Base-by-base conservation (phyloP, 108 stramenopile genomes). In the Conticribra weissflogii region DNA sequence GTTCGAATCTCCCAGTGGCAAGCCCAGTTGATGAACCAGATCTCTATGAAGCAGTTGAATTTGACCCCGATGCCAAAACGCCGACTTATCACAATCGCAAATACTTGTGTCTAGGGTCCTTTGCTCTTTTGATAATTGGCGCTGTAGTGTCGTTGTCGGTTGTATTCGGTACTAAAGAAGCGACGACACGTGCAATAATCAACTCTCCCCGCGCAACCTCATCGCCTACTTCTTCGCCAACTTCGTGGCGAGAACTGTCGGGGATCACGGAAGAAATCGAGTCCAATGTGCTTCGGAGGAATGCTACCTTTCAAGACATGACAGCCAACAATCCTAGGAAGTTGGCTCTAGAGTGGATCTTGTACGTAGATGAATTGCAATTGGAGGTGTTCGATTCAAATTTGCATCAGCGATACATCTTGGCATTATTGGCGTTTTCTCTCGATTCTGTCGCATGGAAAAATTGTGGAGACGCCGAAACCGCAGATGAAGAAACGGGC, bases 311-410 rank as follows among this genome's bases (percentile, higher is more conserved):
- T 59, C 32, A 34, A 19, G 2, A 44, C 0, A 41, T 59, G 36
- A 2, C 9, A 18, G 22, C 24, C 2, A 18, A 3, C 19, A 41
- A 59, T 44, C 21, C 19, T 21, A 16, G 59, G 24, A 5, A 8
- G 17, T 48, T 9, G 47, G 61, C 61, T 29, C n/a, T 63, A 27
- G 61, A 49, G 25, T 63, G 61, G 61, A 63, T 63, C 30, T 49
- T 63, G 47, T 2, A 49, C 47, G 28, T 49, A 29, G 61, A 63
- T 28, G 3, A 27, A 2, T 17, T 63, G 61, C 25, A 63, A 48
- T 22, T 63, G 0, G 47, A 49, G 15, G 12, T 15, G 27, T 48
- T 25, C 29, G 45, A 7, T 28, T 9, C 14, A 17, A 63, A 63
- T 21, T 29, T 49, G 21, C 28, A 8, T 21, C 61, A 63, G 18